Evolutionary conservation across 2,329 filamentous ascomycete genomes (phyloP).

Genomic region (Cyphellophora attinorum): DNA sequence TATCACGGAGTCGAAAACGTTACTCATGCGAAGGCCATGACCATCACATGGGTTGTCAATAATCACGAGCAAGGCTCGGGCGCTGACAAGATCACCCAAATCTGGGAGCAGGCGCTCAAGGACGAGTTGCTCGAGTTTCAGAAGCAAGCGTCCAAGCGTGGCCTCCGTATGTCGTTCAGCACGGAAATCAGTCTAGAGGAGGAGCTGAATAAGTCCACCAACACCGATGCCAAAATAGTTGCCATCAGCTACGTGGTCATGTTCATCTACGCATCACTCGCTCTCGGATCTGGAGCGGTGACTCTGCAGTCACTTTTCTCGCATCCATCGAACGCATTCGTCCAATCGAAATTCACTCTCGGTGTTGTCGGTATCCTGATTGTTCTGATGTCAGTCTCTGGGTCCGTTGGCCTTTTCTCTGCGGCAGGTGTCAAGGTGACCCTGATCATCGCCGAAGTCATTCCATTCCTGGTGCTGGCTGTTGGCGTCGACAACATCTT

Average conservation of each 20-base stretch:
- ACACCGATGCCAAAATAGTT: slow-evolving; percentile 95
- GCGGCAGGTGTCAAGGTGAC: slow-evolving; percentile 88
- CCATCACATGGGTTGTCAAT: slow-evolving; percentile 89
- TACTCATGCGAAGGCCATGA: slow-evolving; percentile 63
- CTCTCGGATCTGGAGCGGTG: slow-evolving; percentile 78
- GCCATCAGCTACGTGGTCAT: slow-evolving; percentile 96
- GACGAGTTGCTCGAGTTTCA: slow-evolving; percentile 67
- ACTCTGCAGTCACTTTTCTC: slow-evolving; percentile 66
- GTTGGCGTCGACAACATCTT: slow-evolving; percentile 99
- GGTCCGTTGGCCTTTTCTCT: slow-evolving; percentile 90
- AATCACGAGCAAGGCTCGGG: slow-evolving; percentile 69
- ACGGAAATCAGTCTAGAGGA: slow-evolving; percentile 92
- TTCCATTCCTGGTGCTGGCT: slow-evolving; percentile 90
- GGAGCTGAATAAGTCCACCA: slow-evolving; percentile 95
- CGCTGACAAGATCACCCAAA: slow-evolving; percentile 64
- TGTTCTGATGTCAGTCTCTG: slow-evolving; percentile 92
- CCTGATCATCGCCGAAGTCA: slow-evolving; percentile 95
- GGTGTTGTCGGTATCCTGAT: slow-evolving; percentile 93
- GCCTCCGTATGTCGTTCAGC: slow-evolving; percentile 82
- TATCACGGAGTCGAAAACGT: slow-evolving; percentile 54
- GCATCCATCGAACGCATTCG: slow-evolving; percentile 74
- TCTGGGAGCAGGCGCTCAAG: slow-evolving; percentile 79
- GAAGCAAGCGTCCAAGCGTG: slow-evolving; percentile 64
- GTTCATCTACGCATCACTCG: slow-evolving; percentile 94
- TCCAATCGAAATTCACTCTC: slow-evolving; percentile 93